Conservation (phyloP, 2,329 filamentous ascomycete genomes). For the Acrocalymma vagum region DNA sequence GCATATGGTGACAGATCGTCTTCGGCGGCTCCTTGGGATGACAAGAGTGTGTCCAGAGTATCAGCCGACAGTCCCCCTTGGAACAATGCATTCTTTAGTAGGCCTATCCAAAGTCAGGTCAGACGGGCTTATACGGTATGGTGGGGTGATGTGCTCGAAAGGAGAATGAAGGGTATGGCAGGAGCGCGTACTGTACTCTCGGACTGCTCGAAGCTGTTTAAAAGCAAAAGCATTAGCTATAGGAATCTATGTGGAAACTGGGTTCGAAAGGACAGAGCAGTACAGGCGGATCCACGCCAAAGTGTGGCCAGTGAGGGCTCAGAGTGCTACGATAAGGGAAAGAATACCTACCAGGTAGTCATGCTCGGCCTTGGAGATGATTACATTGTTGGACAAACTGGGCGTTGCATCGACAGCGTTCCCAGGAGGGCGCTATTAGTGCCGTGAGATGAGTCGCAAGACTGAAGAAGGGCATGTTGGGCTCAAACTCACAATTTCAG, state of each 20-base stretch:
- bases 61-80: slow-evolving; percentile 60
- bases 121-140: neutral
- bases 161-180: neutral
- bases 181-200: slow-evolving; percentile 63
- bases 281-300: too few relatives aligned
- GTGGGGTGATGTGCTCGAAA: neutral
- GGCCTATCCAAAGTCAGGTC: slow-evolving; percentile 41
- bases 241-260: neutral
- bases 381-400: slow-evolving; percentile 53
- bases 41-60: slow-evolving; percentile 58
- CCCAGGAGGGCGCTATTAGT: slow-evolving; percentile 51
- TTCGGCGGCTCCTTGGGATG: slow-evolving; percentile 31
- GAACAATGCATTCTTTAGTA: slow-evolving; percentile 57
- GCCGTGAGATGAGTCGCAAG: neutral
- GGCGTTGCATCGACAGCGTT: slow-evolving; percentile 48
- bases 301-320: neutral
- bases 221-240: slow-evolving; percentile 6
- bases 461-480: neutral
- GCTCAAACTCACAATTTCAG: slow-evolving; percentile 58
- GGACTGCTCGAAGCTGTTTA: slow-evolving; percentile 49
- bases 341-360: slow-evolving; percentile 62
- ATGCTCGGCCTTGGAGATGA: slow-evolving; percentile 69
- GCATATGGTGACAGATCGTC: slow-evolving; percentile 22
- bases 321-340: neutral
- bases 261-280: too few relatives aligned